Percentiles rank a stretch among this genome's conserved stretches.
Conservation (phyloP, 139 green algal genomes). For the Zygnema cylindricum region DNA sequence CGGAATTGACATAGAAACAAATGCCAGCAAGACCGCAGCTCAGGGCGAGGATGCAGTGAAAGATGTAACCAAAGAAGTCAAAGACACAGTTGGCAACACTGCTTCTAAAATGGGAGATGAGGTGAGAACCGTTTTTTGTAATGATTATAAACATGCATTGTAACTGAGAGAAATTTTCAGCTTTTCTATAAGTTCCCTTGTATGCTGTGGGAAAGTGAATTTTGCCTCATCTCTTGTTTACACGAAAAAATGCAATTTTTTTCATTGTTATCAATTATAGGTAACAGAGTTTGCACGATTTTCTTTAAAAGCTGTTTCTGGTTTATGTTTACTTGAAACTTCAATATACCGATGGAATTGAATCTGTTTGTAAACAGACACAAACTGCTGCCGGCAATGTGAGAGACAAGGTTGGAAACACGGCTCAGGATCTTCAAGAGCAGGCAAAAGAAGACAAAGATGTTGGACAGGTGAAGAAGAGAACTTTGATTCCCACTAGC, state of each 20-base stretch:
- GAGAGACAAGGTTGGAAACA: not conserved
- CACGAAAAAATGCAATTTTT: too few relatives aligned
- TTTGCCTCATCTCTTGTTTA: not conserved
- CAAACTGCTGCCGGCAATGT: not conserved
- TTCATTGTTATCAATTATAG: too few relatives aligned
- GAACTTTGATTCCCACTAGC: too few relatives aligned
- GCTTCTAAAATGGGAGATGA: not conserved
- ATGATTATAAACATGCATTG: not conserved
- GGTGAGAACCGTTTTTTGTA: not conserved
- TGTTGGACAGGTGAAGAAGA: not conserved
- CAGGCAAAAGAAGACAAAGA: not conserved
- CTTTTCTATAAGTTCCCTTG: too few relatives aligned
- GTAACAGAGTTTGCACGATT: too few relatives aligned
- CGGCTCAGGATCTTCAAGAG: not conserved
- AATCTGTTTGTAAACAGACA: not conserved
- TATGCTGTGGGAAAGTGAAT: too few relatives aligned
- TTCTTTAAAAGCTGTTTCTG: not conserved
- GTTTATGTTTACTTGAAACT: too few relatives aligned
- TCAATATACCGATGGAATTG: too few relatives aligned
- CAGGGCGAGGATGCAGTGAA: not conserved
- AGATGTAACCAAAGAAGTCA: not conserved
- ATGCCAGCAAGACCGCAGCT: not conserved
- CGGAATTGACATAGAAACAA: not conserved
- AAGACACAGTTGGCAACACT: too few relatives aligned
- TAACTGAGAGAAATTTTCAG: too few relatives aligned